Percentiles rank a stretch among this genome's conserved stretches.
Evolutionary conservation across 345 rosid genomes (phyloP).

Genomic region (Eucalyptus sp.): DNA sequence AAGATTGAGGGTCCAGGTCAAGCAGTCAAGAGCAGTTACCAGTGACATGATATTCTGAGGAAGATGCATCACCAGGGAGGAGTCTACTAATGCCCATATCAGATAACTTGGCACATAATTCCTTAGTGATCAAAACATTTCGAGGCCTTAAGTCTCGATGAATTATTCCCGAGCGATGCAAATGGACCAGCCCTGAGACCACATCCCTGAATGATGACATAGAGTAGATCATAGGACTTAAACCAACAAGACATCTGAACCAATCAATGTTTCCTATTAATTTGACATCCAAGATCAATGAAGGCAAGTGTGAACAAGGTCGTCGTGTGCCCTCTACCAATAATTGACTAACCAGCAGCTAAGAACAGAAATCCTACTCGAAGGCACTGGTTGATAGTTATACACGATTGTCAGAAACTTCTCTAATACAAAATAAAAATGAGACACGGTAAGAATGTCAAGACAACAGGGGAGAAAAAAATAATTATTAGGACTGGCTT

Average conservation of each 20-base stretch:
- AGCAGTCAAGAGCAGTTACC: constrained; percentile 21
- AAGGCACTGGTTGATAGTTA: no score
- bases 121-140: constrained; percentile 72
- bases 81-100: constrained; percentile 97
- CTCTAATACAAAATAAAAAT: no score
- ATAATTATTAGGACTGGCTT: neutral
- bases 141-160: constrained; percentile 92
- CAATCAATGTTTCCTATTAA: neutral
- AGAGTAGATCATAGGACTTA: neutral
- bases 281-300: constrained; percentile 11
- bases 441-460: no score
- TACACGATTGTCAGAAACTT: no score
- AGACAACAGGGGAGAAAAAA: neutral
- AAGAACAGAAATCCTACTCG: no score
- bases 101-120: constrained; percentile 76
- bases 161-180: constrained; percentile 79
- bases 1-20: neutral
- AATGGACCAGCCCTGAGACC: constrained; percentile 75
- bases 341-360: no score
- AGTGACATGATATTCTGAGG: constrained; percentile 66
- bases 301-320: constrained; percentile 24
- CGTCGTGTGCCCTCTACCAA: no score
- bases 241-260: neutral
- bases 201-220: constrained; percentile 48
- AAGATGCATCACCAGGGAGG: constrained; percentile 57